phyloP scores from a whole-genome alignment of 345 rosid species.

The Crucihimalaya himalaica region DNA sequence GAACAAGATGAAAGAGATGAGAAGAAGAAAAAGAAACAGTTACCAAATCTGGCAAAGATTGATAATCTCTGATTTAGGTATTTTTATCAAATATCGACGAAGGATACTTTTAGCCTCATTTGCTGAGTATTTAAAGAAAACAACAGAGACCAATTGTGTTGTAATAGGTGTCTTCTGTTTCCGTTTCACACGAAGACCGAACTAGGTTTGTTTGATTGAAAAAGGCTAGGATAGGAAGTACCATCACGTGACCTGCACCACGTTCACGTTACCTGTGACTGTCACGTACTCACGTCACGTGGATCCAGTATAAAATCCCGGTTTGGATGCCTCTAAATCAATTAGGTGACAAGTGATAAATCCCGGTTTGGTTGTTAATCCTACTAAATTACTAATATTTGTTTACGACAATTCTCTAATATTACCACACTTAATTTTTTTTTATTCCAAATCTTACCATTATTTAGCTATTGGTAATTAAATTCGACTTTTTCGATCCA shows the following conservation, averaged over 20 bases:
- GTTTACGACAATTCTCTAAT: no score
- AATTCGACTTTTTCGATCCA: no score
- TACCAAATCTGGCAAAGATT: conserved; percentile 30
- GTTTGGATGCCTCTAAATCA: not conserved
- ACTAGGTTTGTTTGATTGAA: no score
- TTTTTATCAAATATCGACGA: not conserved
- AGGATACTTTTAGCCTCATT: not conserved
- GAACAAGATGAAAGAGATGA: not conserved
- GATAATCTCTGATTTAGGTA: not conserved
- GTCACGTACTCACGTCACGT: not conserved
- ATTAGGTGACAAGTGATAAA: not conserved
- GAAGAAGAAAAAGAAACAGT: not conserved
- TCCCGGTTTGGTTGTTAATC: not conserved
- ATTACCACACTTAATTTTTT: no score
- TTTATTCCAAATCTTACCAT: no score
- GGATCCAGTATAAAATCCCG: not conserved
- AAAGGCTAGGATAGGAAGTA: no score
- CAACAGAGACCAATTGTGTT: not conserved
- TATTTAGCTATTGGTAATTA: no score
- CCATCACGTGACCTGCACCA: no score
- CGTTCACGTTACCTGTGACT: not conserved
- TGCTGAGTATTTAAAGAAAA: not conserved
- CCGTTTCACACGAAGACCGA: no score
- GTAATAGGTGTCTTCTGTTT: not conserved
- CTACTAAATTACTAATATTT: no score